Evolutionary conservation across 352 stramenopile species (phyloP).

Genomic region (Pythium folliculosum): DNA sequence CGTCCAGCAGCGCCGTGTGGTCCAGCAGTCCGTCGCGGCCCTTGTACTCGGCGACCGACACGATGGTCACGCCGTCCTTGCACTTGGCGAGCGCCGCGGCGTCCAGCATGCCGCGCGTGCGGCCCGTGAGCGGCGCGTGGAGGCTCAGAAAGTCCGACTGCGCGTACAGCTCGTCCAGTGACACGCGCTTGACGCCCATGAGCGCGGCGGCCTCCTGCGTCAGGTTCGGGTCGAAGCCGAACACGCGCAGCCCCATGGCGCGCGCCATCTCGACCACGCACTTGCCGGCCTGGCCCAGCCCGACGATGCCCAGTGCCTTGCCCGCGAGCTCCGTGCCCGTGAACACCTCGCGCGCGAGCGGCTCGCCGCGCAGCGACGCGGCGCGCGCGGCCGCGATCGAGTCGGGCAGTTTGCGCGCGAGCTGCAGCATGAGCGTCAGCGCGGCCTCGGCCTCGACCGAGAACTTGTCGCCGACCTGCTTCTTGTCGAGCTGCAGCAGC

Average conservation of each 20-base stretch:
- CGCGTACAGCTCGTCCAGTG: slow-evolving; percentile 64
- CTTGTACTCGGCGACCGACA: slow-evolving; percentile 82
- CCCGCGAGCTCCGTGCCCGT: slow-evolving; percentile 56
- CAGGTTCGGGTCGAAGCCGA: slow-evolving; percentile 76
- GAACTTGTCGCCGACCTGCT: slow-evolving; percentile 69
- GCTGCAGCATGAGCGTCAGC: slow-evolving; percentile 63
- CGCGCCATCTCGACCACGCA: slow-evolving; percentile 73
- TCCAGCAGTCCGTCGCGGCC: slow-evolving; percentile 79
- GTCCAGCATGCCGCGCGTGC: slow-evolving; percentile 89
- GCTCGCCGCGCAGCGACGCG: not conserved
- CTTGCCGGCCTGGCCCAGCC: slow-evolving; percentile 69
- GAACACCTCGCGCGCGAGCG: slow-evolving; percentile 50
- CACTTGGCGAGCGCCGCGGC: slow-evolving; percentile 80
- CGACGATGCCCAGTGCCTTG: slow-evolving; percentile 73
- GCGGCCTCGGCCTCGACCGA: slow-evolving; percentile 77
- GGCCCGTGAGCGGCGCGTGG: slow-evolving; percentile 94
- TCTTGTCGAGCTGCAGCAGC: slow-evolving; percentile 76
- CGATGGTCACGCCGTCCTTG: slow-evolving; percentile 89
- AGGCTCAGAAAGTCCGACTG: slow-evolving; percentile 93
- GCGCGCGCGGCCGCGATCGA: slow-evolving; percentile 47
- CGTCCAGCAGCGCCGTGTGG: slow-evolving; percentile 68
- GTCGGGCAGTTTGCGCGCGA: slow-evolving; percentile 57
- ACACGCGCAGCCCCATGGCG: slow-evolving; percentile 69
- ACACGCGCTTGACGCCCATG: slow-evolving; percentile 65
- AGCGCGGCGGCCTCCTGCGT: slow-evolving; percentile 61